Evolutionary conservation across 768 basidiomycete genomes (phyloP).

Genomic region (Stropharia rugosoannulata): DNA sequence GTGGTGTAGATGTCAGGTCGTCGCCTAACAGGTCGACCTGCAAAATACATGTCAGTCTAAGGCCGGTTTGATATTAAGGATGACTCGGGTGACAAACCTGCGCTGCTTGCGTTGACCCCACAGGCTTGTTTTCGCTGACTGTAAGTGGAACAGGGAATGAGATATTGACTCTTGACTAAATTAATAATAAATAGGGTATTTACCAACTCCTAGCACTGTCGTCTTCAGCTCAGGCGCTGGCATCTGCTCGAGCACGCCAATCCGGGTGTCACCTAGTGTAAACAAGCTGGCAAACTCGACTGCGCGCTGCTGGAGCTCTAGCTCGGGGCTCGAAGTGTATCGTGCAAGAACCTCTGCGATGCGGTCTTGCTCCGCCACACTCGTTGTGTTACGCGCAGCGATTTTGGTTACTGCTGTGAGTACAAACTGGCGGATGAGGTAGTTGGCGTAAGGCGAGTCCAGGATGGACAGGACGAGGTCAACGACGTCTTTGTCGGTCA

Average conservation of each 20-base stretch:
- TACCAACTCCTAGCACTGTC: conserved; percentile 94
- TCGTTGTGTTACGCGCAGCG: conserved; percentile 73
- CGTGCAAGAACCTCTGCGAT: conserved; percentile 75
- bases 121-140: conserved; percentile 97
- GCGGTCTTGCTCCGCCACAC: conserved; percentile 68
- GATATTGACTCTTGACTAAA: neutral
- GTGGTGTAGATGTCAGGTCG: conserved; percentile 49
- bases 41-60: conserved; percentile 11
- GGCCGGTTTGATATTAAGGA: neutral
- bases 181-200: conserved; percentile 21
- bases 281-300: conserved; percentile 93
- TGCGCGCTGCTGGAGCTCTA: conserved; percentile 94
- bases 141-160: neutral
- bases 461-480: conserved; percentile 86
- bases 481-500: conserved; percentile 78
- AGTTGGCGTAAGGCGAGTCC: conserved; percentile 92
- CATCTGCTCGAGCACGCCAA: conserved; percentile 95
- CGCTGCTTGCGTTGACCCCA: conserved; percentile 84
- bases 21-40: conserved; percentile 82
- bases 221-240: conserved; percentile 97
- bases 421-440: conserved; percentile 89
- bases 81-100: conserved; percentile 39
- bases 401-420: conserved; percentile 90
- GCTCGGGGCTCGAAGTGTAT: conserved; percentile 85
- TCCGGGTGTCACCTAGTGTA: conserved; percentile 67